Conservation (phyloP, 225 moss, liverwort and hornwort species). For the Bryoerythrophyllum caledonicum region DNA sequence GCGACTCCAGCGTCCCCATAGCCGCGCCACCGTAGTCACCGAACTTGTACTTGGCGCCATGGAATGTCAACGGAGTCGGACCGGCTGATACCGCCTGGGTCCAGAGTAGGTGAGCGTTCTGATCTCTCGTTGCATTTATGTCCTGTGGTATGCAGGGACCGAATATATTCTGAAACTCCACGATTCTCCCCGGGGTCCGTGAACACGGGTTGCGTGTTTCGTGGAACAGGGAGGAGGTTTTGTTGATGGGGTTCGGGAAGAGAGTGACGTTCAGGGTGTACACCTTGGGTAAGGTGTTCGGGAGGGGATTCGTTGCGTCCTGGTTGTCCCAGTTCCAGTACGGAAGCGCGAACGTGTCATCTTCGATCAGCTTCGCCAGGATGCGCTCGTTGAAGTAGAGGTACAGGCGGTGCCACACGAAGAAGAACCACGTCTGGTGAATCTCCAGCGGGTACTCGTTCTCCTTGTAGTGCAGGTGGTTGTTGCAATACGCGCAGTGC, state of each 20-base stretch:
- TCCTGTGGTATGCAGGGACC: not conserved
- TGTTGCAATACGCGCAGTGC: slow-evolving; percentile 46
- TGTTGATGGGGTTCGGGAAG: slow-evolving; percentile 18
- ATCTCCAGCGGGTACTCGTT: slow-evolving; percentile 30
- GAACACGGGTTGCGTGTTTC: slow-evolving; percentile 17
- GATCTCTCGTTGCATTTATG: not conserved
- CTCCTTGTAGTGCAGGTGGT: slow-evolving; percentile 21
- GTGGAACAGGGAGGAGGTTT: slow-evolving; percentile 31
- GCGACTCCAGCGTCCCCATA: slow-evolving; percentile 19
- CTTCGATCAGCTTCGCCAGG: slow-evolving; percentile 30
- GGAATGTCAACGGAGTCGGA: slow-evolving; percentile 17
- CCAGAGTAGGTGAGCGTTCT: slow-evolving; percentile 31
- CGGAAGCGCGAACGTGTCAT: slow-evolving; percentile 34
- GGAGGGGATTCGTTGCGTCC: not conserved
- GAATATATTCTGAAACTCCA: not conserved
- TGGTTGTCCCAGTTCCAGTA: slow-evolving; percentile 54
- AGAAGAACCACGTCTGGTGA: slow-evolving; percentile 41
- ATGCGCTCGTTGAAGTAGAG: slow-evolving; percentile 49
- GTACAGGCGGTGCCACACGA: slow-evolving; percentile 45
- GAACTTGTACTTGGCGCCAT: slow-evolving; percentile 28
- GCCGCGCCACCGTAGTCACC: slow-evolving; percentile 33
- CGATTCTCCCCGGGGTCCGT: slow-evolving; percentile 4
- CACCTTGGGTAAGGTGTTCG: slow-evolving; percentile 21
- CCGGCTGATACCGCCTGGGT: not conserved
- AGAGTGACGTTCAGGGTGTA: not conserved